Conservation (phyloP, 306 rosid species). For the Rubus parviflorus region DNA sequence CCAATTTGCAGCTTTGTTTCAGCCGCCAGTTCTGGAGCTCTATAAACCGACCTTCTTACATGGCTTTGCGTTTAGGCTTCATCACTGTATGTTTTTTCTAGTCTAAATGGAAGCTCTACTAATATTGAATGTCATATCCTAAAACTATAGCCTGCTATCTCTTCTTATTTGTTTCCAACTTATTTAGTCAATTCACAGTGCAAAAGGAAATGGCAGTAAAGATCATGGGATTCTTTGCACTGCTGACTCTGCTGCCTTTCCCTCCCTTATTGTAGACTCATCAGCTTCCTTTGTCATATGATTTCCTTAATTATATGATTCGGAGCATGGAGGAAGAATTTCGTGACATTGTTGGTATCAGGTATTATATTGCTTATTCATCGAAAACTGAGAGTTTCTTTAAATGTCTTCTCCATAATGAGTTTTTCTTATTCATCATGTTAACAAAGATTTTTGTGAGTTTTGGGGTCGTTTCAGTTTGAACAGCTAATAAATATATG, state of each 20-base stretch:
- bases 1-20: slow-evolving; percentile 78
- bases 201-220: slow-evolving; percentile 20
- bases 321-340: slow-evolving; percentile 98
- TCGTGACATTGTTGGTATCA: slow-evolving; percentile 81
- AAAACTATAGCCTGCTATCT: neutral
- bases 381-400: neutral
- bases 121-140: slow-evolving; percentile 1
- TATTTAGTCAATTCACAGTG: slow-evolving; percentile 14
- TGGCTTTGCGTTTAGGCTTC: slow-evolving; percentile 94
- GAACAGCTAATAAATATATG: slow-evolving; percentile 1
- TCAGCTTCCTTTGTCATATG: slow-evolving; percentile 69
- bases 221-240: slow-evolving; percentile 24
- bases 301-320: slow-evolving; percentile 90
- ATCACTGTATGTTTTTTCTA: slow-evolving; percentile 51
- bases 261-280: slow-evolving; percentile 53
- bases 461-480: neutral
- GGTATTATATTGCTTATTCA: slow-evolving; percentile 40
- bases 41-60: slow-evolving; percentile 71
- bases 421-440: neutral
- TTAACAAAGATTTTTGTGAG: no score
- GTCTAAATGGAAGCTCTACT: slow-evolving; percentile 10
- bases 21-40: slow-evolving; percentile 96
- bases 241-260: slow-evolving; percentile 28
- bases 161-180: slow-evolving; percentile 13
- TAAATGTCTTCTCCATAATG: no score